These are phyloP conservation scores for Harringtonia aguacate DNA, from an alignment of 2,329 filamentous ascomycete genomes.

Conservation along the genomic window DNA sequence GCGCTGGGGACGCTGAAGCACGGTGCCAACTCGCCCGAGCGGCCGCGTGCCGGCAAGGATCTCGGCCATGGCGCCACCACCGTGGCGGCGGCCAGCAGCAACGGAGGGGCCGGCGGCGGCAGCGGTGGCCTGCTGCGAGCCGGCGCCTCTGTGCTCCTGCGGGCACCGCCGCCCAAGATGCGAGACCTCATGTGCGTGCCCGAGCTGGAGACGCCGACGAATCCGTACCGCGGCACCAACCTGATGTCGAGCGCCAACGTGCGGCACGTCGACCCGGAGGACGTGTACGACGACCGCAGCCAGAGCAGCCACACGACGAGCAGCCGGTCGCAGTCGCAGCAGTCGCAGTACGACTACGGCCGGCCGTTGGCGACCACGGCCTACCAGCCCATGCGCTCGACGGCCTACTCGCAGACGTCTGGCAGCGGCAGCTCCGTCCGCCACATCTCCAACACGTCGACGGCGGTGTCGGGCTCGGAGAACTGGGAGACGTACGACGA, in stretches of 20 bases:
- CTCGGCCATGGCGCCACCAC: constrained; percentile 23
- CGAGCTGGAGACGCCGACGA: constrained; percentile 38
- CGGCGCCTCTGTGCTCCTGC: constrained; percentile 43
- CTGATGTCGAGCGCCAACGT: constrained; percentile 42
- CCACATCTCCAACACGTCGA: constrained; percentile 69
- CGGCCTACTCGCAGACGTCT: constrained; percentile 22
- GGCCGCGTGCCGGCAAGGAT: constrained; percentile 33
- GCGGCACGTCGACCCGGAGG: constrained; percentile 60
- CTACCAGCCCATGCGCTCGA: not conserved
- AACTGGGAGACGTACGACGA: constrained; percentile 98
- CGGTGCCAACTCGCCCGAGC: constrained; percentile 73
- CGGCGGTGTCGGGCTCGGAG: constrained; percentile 70
- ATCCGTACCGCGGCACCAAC: constrained; percentile 36
- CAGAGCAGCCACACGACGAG: constrained; percentile 4
- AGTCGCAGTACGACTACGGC: constrained; percentile 2
- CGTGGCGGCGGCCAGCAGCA: not conserved
- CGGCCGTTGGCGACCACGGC: not conserved
- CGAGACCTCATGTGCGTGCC: constrained; percentile 55
- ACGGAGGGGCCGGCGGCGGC: not conserved
- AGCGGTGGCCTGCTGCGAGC: constrained; percentile 38
- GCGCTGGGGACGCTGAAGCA: constrained; percentile 60
- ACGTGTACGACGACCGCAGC: constrained; percentile 65
- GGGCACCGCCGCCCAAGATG: constrained; percentile 84
- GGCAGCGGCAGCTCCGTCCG: constrained; percentile 30
- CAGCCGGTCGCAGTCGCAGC: constrained; percentile 9